These are phyloP conservation scores for Plasmodium vinckei DNA, from an alignment of 169 alveolate species.

Conservation along the genomic window DNA sequence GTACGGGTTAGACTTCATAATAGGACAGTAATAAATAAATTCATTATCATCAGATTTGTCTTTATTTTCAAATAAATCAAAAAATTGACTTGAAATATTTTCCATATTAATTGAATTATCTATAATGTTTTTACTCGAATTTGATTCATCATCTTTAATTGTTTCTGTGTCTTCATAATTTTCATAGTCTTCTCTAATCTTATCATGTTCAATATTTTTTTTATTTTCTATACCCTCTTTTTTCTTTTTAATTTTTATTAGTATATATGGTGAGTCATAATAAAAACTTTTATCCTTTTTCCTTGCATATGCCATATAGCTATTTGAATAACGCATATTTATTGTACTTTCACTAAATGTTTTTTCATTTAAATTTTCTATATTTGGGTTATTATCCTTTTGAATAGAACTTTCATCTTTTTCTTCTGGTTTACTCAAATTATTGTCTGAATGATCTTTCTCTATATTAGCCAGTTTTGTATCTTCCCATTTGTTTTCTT, in stretches of 20 bases:
- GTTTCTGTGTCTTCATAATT: neutral
- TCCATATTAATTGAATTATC: neutral
- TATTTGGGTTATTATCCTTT: neutral
- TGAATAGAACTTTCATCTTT: neutral
- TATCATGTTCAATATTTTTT: neutral
- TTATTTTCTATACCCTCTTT: neutral
- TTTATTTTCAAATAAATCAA: conserved; percentile 28
- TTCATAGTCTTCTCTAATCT: conserved; percentile 13
- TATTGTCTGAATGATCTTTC: neutral
- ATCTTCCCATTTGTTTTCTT: conserved; percentile 17
- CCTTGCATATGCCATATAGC: neutral
- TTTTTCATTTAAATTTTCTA: neutral
- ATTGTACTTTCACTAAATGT: neutral
- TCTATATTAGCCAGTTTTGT: neutral
- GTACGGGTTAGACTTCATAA: conserved; percentile 30
- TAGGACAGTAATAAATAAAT: conserved; percentile 56
- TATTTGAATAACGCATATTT: neutral
- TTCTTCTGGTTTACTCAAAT: neutral
- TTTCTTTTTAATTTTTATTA: conserved; percentile 47
- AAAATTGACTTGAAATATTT: conserved; percentile 1
- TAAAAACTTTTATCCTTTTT: conserved; percentile 34
- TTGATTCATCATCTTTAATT: conserved; percentile 5
- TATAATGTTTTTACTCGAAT: neutral
- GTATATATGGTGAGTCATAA: conserved; percentile 56
- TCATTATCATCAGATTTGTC: conserved; percentile 23